These are phyloP conservation scores for Alloteropsis angusta DNA, from an alignment of 202 grass and related monocot species.

Conservation along the genomic window DNA sequence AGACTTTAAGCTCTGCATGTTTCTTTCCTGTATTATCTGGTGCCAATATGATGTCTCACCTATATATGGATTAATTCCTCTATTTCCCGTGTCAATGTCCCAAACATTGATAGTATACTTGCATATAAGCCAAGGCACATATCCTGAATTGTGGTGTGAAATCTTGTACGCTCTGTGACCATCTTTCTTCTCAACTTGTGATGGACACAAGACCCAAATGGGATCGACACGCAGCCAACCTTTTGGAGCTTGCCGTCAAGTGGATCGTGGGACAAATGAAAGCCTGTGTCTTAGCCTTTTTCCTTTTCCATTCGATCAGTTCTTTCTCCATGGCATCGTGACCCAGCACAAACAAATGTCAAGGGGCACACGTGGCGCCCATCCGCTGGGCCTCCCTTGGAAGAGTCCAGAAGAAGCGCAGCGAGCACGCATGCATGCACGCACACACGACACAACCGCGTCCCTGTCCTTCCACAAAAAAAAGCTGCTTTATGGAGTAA, in stretches of 20 bases:
- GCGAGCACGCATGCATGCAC: not conserved
- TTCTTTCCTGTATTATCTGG: no score
- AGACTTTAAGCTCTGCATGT: no score
- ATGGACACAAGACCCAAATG: not conserved
- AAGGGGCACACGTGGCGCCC: not conserved
- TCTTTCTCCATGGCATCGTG: constrained; percentile 10
- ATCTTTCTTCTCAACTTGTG: not conserved
- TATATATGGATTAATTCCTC: no score
- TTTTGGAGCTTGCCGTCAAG: constrained; percentile 26
- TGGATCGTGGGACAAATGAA: constrained; percentile 13
- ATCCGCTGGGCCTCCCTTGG: constrained; percentile 8
- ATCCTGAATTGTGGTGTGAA: no score
- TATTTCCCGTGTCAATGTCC: no score
- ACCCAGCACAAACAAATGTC: constrained; percentile 21
- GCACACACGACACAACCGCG: not conserved
- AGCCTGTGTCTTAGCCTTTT: not conserved
- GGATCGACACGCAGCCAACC: not conserved
- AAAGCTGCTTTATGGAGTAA: not conserved
- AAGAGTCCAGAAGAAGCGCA: constrained; percentile 19
- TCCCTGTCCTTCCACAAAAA: not conserved
- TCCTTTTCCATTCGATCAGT: not conserved
- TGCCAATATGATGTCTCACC: no score
- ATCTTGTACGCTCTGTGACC: not conserved
- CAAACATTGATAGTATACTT: no score
- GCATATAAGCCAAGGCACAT: no score